phyloP scores from a whole-genome alignment of 2,329 filamentous ascomycete genomes.

The Fulvia fulva region DNA sequence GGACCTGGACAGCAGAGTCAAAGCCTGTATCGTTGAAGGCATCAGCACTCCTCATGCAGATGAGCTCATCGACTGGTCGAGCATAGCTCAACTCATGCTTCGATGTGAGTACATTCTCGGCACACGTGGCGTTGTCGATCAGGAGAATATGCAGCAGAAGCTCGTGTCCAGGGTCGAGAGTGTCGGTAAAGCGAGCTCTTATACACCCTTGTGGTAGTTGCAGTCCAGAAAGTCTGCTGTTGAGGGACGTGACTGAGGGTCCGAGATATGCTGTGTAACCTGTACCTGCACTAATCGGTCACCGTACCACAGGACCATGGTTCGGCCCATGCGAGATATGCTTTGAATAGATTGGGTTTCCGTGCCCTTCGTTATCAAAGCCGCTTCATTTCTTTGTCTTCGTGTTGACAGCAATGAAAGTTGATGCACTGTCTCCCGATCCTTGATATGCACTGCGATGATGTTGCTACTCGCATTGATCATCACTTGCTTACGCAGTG shows the following conservation, averaged over 20 bases:
- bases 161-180: conserved; percentile 33
- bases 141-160: conserved; percentile 20
- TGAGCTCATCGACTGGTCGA: conserved; percentile 28
- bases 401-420: not conserved
- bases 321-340: not conserved
- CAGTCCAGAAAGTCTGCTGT: conserved; percentile 8
- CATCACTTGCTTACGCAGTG: not conserved
- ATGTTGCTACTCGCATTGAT: conserved; percentile 1
- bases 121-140: conserved; percentile 33
- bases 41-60: not conserved
- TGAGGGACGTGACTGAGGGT: conserved; percentile 6
- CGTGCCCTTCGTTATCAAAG: not conserved
- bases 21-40: not conserved
- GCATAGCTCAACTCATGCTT: conserved; percentile 29
- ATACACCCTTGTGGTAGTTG: not conserved
- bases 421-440: not conserved
- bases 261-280: conserved; percentile 8
- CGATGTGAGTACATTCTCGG: conserved; percentile 34
- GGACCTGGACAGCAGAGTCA: not conserved
- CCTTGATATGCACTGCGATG: conserved; percentile 14
- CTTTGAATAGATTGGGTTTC: conserved; percentile 2
- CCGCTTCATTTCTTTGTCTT: not conserved
- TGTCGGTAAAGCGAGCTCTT: conserved; percentile 27
- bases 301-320: not conserved
- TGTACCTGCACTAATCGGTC: conserved; percentile 10